These are phyloP conservation scores for Fomitopsis palustris DNA, from an alignment of 1,284 basidiomycete species.

Conservation along the genomic window DNA sequence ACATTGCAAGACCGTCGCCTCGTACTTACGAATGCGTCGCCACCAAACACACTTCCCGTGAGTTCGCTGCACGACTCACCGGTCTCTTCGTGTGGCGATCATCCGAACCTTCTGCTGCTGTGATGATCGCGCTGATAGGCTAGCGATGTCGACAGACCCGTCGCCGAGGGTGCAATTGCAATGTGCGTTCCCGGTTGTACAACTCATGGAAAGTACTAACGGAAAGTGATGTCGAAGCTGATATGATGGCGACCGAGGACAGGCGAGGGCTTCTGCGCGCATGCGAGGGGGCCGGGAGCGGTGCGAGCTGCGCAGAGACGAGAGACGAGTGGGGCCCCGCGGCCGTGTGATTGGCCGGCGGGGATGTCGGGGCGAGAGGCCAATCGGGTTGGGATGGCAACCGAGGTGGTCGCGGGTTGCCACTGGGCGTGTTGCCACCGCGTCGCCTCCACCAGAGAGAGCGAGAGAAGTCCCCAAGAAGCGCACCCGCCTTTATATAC, in stretches of 20 bases:
- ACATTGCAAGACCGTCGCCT: too few species aligned
- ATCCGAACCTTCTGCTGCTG: too few species aligned
- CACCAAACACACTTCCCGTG: too few species aligned
- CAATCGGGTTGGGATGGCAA: background rate
- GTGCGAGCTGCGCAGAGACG: background rate
- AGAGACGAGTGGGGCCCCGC: background rate
- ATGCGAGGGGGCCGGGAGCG: background rate
- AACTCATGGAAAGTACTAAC: background rate
- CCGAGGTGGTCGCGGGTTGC: background rate
- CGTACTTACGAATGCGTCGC: too few species aligned
- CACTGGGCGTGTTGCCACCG: background rate
- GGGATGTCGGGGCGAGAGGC: background rate
- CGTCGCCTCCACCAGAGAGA: too few species aligned
- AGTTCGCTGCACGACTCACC: too few species aligned
- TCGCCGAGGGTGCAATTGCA: background rate
- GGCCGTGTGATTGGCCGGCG: background rate
- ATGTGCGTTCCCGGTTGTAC: background rate
- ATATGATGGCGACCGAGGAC: background rate
- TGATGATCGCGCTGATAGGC: too few species aligned
- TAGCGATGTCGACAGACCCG: too few species aligned
- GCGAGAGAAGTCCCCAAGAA: background rate
- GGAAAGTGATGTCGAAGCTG: background rate
- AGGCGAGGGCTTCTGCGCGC: background rate
- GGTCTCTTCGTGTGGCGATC: too few species aligned
- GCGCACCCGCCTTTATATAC: background rate